These are phyloP conservation scores for Hyaloscypha variabilis DNA, from an alignment of 495 filamentous ascomycete genomes.

Conservation along the genomic window DNA sequence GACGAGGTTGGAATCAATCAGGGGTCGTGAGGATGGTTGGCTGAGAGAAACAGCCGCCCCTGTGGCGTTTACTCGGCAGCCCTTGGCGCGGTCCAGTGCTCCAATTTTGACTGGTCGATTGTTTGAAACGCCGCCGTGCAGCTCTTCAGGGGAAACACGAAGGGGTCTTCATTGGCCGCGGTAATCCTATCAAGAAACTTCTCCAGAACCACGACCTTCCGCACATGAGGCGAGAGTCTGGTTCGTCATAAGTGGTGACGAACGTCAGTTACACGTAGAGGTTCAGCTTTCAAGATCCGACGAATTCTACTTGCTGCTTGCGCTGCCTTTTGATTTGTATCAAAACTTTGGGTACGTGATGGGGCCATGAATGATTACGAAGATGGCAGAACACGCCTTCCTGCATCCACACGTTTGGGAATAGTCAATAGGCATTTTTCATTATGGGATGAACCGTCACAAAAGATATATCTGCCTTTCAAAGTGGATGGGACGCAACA, in stretches of 20 bases:
- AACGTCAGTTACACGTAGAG: not conserved
- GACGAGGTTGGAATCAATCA: conserved; percentile 1
- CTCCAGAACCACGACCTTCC: conserved; percentile 12
- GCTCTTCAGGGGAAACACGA: conserved; percentile 8
- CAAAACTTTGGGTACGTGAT: not conserved
- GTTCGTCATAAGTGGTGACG: too few species aligned
- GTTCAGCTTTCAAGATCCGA: not conserved
- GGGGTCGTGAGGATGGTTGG: conserved; percentile 15
- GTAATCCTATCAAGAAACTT: conserved; percentile 2
- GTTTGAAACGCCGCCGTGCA: conserved; percentile 19
- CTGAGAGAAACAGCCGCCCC: not conserved
- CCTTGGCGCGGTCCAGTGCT: not conserved
- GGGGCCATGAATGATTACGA: not conserved
- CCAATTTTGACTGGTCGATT: conserved; percentile 10
- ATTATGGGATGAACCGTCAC: not conserved
- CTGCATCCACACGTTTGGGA: not conserved
- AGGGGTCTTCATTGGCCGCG: conserved; percentile 2
- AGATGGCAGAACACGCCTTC: not conserved
- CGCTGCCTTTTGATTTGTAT: not conserved
- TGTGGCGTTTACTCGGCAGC: conserved; percentile 17
- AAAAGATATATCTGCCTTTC: not conserved
- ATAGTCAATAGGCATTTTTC: not conserved
- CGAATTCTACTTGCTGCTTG: not conserved
- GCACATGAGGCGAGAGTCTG: not conserved
- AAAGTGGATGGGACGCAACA: too few species aligned